Evolutionary conservation across 2,329 filamentous ascomycete species (phyloP), one percentile per base, ranked within the genome.

Genomic region (Phaeoacremonium minimum): DNA sequence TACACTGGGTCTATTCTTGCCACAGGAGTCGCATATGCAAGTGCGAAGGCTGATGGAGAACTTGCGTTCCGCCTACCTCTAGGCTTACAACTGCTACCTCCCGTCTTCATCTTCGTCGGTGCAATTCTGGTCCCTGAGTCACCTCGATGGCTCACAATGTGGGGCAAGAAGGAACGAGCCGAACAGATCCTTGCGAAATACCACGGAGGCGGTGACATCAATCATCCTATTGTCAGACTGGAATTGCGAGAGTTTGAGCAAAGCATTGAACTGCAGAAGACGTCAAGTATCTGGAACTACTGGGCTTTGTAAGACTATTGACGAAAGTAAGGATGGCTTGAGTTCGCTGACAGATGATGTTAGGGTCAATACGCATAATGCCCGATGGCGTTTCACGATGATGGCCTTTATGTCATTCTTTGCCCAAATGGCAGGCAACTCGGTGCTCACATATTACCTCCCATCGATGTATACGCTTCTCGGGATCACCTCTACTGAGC

Each of bases 1-100:
- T 61, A 60, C 28, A 44, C 48, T 15, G 50, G 50, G 14, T 47
- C 49, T 9, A 73, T 76, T 13, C 63, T 71, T 6, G 66, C 67
- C 8, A 66, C 66, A 1, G 73, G 71, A 40, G 66, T 45, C 15
- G 43, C 43, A 4, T 45, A 45, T 22, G 43, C 43, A 15, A 30
- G 37, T 8, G 40, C 33, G 32, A 43, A 44, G 11, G 32, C 36
- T n/a, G 28, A 36, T 4, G 41, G 47, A 17, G 40, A 55, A 6
- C 36, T 55, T 1, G 42, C 44, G 31, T 52, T 48, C 41, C 54
- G 62, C 11, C 46, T 67, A 4, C 63, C 63, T 0, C 50, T 65
- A 11, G 58, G 56, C 35, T 51, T 65, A 1, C 63, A 67, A 29
- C 47, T 63, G 9, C 38, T 63, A 2, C 60, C 63, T 2, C 65